Conservation (phyloP, 257 asterid genomes). For the Catharanthus roseus region DNA sequence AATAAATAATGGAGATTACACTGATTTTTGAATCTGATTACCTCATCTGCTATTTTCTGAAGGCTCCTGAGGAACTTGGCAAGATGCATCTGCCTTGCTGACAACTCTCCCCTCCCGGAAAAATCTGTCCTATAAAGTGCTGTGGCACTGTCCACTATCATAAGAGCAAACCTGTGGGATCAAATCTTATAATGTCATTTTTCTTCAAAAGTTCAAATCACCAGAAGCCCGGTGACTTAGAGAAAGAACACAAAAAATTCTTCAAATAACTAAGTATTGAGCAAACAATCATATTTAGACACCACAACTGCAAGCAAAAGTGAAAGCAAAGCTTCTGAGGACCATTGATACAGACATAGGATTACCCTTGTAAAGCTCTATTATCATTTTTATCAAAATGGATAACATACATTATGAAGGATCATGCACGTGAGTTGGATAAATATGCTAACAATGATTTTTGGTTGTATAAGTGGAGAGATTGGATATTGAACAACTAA, state of each 20-base stretch:
- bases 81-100: conserved; percentile 98
- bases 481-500: not conserved
- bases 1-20: not conserved
- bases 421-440: not conserved
- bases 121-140: conserved; percentile 96
- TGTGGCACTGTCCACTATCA: conserved; percentile 96
- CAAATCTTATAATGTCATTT: not conserved
- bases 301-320: not conserved
- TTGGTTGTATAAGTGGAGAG: not conserved
- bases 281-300: not conserved
- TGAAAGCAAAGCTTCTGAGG: not conserved
- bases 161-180: conserved; percentile 76
- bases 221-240: not conserved
- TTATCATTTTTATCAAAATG: not conserved
- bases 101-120: conserved; percentile 90
- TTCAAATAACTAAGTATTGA: not conserved
- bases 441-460: not conserved
- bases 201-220: not conserved
- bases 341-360: not conserved
- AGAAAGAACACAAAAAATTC: not conserved
- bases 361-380: not conserved
- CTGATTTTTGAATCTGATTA: conserved; percentile 11
- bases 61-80: conserved; percentile 97
- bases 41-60: conserved; percentile 96
- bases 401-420: not conserved